Evolutionary conservation across 2,329 filamentous ascomycete species (phyloP).

Genomic region (Beauveria caledonica): DNA sequence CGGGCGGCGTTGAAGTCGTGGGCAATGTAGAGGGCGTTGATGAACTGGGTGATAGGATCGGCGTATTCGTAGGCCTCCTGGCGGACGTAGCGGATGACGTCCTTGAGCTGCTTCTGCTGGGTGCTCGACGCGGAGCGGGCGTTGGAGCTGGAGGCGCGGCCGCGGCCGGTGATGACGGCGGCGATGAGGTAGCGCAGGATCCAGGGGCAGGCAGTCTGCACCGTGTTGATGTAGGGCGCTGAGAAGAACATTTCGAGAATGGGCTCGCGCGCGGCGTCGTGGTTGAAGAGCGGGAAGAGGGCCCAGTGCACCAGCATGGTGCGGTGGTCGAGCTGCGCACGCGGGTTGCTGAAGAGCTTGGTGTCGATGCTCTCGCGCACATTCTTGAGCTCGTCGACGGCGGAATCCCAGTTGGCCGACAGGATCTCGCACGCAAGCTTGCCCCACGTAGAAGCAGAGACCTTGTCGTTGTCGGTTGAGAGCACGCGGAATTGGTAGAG

Average conservation of each 20-base stretch:
- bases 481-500: slow-evolving; percentile 97
- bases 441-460: slow-evolving; percentile 91
- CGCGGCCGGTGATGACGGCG: slow-evolving; percentile 89
- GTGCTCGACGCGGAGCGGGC: slow-evolving; percentile 65
- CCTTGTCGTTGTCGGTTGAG: slow-evolving; percentile 97
- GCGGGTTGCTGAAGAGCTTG: slow-evolving; percentile 90
- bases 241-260: slow-evolving; percentile 97
- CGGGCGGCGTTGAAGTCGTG: slow-evolving; percentile 81
- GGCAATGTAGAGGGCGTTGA: slow-evolving; percentile 90
- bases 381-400: slow-evolving; percentile 83
- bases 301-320: slow-evolving; percentile 98
- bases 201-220: slow-evolving; percentile 97
- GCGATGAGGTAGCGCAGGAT: slow-evolving; percentile 88
- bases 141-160: slow-evolving; percentile 69
- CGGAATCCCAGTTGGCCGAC: slow-evolving; percentile 88
- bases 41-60: slow-evolving; percentile 92
- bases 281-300: slow-evolving; percentile 98
- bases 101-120: slow-evolving; percentile 98
- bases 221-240: slow-evolving; percentile 96
- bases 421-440: slow-evolving; percentile 96
- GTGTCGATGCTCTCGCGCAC: slow-evolving; percentile 89
- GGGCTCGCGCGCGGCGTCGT: slow-evolving; percentile 80
- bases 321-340: slow-evolving; percentile 91
- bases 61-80: slow-evolving; percentile 97
- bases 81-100: slow-evolving; percentile 87